Conservation (phyloP, 129 eudicot species). For the Sambucus nigra region DNA sequence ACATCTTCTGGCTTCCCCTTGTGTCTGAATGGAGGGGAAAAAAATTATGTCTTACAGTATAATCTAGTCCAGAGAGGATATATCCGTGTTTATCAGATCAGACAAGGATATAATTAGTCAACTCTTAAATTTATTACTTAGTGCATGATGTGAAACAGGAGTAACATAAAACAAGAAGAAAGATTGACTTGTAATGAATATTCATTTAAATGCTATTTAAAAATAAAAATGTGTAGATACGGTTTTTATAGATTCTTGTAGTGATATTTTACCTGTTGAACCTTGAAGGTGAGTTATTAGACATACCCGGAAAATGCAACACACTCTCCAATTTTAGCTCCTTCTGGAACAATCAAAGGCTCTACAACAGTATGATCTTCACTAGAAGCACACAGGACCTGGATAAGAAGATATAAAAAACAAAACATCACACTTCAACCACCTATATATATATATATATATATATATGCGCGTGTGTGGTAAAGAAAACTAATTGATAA, state of each 20-base stretch:
- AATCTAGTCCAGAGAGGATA: conserved; percentile 2
- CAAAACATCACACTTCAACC: not conserved
- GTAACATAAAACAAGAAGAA: not conserved
- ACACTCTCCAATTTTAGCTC: conserved; percentile 83
- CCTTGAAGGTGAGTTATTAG: not conserved
- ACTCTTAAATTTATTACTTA: too few relatives aligned
- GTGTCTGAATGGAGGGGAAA: conserved; percentile 35
- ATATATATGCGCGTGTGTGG: not conserved
- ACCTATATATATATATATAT: not conserved
- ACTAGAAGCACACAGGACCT: conserved; percentile 94
- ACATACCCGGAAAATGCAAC: conserved; percentile 77
- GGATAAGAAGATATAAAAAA: conserved; percentile 6
- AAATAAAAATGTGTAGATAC: not conserved
- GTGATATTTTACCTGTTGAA: not conserved
- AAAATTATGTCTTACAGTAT: not conserved
- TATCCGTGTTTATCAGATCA: too few relatives aligned
- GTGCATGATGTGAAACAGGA: too few relatives aligned
- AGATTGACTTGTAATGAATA: too few relatives aligned
- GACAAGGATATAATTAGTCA: too few relatives aligned
- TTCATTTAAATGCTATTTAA: too few relatives aligned
- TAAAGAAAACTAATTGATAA: not conserved
- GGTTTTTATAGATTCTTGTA: not conserved
- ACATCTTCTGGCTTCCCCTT: conserved; percentile 98
- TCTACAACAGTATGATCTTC: conserved; percentile 82
- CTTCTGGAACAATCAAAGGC: conserved; percentile 79